phyloP scores from a whole-genome alignment of 306 rosid genomes.

The Castanea mollissima region DNA sequence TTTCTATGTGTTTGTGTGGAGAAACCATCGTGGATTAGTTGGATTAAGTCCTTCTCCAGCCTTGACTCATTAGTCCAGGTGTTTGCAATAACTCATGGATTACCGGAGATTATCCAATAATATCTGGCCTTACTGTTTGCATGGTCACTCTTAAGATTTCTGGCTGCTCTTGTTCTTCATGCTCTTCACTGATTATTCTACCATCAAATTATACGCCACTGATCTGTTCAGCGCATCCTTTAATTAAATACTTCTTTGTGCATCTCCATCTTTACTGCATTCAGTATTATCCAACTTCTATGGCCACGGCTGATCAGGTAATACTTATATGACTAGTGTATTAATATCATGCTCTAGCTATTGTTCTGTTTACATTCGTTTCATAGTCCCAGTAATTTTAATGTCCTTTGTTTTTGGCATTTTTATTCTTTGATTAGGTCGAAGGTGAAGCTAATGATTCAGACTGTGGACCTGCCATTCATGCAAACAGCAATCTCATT shows the following conservation, averaged over 20 bases:
- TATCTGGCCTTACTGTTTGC: neutral
- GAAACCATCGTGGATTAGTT: too few species aligned
- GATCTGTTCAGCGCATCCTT: neutral
- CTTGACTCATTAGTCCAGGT: neutral
- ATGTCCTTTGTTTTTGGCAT: neutral
- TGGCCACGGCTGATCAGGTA: slow-evolving; percentile 52
- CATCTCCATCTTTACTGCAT: neutral
- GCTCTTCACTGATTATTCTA: neutral
- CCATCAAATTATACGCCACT: neutral
- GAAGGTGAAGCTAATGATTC: slow-evolving; percentile 55
- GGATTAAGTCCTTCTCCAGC: neutral
- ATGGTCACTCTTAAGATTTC: neutral
- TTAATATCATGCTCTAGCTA: neutral
- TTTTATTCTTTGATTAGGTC: slow-evolving; percentile 40
- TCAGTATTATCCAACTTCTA: slow-evolving; percentile 8
- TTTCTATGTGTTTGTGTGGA: too few species aligned
- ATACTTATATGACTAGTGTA: slow-evolving; percentile 9
- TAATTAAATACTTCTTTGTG: neutral
- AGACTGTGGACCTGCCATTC: slow-evolving; percentile 41
- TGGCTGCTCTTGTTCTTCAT: neutral
- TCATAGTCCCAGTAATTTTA: neutral
- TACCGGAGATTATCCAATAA: neutral
- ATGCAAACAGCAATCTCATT: slow-evolving; percentile 36
- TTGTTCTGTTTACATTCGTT: neutral
- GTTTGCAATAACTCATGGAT: neutral